Conservation (phyloP, 495 filamentous ascomycete species). For the Aspergillus sclerotioniger region DNA sequence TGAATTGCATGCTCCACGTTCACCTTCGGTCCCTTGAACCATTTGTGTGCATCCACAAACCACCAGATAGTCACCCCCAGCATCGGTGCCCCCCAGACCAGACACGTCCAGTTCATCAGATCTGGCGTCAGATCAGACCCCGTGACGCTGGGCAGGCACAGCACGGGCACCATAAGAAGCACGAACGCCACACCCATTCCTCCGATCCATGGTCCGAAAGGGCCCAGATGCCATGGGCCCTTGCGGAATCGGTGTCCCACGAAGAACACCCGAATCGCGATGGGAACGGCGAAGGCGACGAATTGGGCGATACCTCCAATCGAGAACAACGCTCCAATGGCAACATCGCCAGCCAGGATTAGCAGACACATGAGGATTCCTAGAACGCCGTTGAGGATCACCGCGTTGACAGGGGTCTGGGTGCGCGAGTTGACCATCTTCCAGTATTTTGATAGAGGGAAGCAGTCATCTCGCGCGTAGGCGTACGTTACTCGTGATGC, state of each 20-base stretch:
- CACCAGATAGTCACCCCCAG: slow-evolving; percentile 64
- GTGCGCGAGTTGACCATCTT: slow-evolving; percentile 66
- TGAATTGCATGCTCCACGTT: slow-evolving; percentile 47
- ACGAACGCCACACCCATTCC: slow-evolving; percentile 60
- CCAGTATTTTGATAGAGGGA: slow-evolving; percentile 62
- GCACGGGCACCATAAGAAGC: slow-evolving; percentile 68
- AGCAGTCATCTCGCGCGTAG: slow-evolving; percentile 77
- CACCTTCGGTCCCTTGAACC: slow-evolving; percentile 75
- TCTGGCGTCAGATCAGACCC: slow-evolving; percentile 56
- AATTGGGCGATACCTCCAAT: slow-evolving; percentile 76
- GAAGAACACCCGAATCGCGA: slow-evolving; percentile 72
- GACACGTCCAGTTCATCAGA: slow-evolving; percentile 73
- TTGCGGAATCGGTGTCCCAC: slow-evolving; percentile 67
- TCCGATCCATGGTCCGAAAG: slow-evolving; percentile 61
- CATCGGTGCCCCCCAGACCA: slow-evolving; percentile 74
- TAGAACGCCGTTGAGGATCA: slow-evolving; percentile 67
- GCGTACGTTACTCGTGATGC: slow-evolving; percentile 77
- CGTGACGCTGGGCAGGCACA: slow-evolving; percentile 64
- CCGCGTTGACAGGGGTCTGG: slow-evolving; percentile 73
- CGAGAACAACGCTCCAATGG: slow-evolving; percentile 72
- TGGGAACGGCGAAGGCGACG: slow-evolving; percentile 72
- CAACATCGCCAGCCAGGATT: slow-evolving; percentile 64
- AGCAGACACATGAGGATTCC: slow-evolving; percentile 65
- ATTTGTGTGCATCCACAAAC: slow-evolving; percentile 65
- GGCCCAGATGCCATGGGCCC: slow-evolving; percentile 74